Evolutionary conservation across 768 basidiomycete species (phyloP).

Genomic region (Agrocybe chaxingu): DNA sequence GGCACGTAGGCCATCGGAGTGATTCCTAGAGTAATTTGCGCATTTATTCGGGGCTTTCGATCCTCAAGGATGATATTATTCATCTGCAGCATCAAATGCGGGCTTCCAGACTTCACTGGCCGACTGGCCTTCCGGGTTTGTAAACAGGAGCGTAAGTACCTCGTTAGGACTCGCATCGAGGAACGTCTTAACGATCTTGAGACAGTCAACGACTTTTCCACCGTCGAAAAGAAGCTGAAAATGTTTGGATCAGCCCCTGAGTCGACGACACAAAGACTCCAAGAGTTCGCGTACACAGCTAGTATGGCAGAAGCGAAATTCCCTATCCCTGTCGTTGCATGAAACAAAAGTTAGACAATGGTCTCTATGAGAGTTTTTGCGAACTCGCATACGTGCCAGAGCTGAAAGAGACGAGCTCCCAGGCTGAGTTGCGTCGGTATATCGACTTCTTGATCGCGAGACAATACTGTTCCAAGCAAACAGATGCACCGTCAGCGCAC

Average conservation of each 20-base stretch:
- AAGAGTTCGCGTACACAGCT: constrained; percentile 28
- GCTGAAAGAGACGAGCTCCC: constrained; percentile 61
- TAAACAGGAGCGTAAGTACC: constrained; percentile 63
- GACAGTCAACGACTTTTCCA: constrained; percentile 45
- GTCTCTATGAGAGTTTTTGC: background rate
- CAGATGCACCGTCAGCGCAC: no score
- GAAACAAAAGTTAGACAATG: background rate
- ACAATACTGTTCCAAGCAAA: constrained; percentile 13
- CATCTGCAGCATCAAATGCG: constrained; percentile 48
- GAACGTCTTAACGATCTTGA: constrained; percentile 51
- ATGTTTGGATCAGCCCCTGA: background rate
- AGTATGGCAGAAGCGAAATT: constrained; percentile 67
- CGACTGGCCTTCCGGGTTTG: constrained; percentile 58
- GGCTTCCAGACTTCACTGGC: constrained; percentile 48
- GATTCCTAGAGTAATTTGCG: constrained; percentile 27
- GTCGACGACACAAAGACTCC: background rate
- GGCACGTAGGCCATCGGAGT: constrained; percentile 50
- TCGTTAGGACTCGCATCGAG: constrained; percentile 62
- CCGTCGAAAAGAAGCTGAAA: constrained; percentile 48
- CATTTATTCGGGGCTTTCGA: background rate
- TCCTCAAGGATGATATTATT: constrained; percentile 6
- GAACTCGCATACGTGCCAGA: constrained; percentile 44
- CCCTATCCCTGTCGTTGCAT: constrained; percentile 31
- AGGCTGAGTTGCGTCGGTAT: constrained; percentile 45
- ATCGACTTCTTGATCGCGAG: constrained; percentile 49